Evolutionary conservation across 768 basidiomycete genomes (phyloP).

Genomic region (Lentinula sp.): DNA sequence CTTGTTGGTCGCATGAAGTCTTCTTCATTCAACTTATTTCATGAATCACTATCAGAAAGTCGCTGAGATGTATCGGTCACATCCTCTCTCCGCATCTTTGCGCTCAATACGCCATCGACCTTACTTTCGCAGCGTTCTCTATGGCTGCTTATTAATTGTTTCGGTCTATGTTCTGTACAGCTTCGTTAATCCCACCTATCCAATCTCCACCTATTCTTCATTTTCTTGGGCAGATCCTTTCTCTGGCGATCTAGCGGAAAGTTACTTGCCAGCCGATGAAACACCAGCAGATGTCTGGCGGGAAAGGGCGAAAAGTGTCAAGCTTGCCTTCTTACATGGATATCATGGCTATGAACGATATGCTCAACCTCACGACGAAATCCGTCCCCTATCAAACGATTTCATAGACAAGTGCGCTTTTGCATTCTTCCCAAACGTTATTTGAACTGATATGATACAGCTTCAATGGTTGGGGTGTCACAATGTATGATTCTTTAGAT

Average conservation of each 20-base stretch:
- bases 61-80: slow-evolving; percentile 2
- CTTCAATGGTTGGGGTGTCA: slow-evolving; percentile 79
- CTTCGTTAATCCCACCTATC: slow-evolving; percentile 7
- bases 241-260: slow-evolving; percentile 5
- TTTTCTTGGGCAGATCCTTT: not conserved
- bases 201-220: slow-evolving; percentile 4
- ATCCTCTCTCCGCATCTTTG: slow-evolving; percentile 2
- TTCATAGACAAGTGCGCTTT: slow-evolving; percentile 40
- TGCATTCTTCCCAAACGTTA: not conserved
- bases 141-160: slow-evolving; percentile 19
- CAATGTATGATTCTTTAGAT: slow-evolving; percentile 78
- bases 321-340: slow-evolving; percentile 58
- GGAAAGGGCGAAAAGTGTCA: slow-evolving; percentile 49
- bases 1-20: no score
- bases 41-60: slow-evolving; percentile 4
- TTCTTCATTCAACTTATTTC: not conserved
- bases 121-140: slow-evolving; percentile 23
- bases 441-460: slow-evolving; percentile 25
- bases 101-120: slow-evolving; percentile 18
- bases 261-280: slow-evolving; percentile 9
- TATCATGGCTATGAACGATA: slow-evolving; percentile 59
- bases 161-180: slow-evolving; percentile 22
- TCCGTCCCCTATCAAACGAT: slow-evolving; percentile 44
- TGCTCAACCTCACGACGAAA: slow-evolving; percentile 61
- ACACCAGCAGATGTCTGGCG: slow-evolving; percentile 38